Evolutionary conservation across 2,329 filamentous ascomycete species (phyloP).

Genomic region (Penicillium sp.): DNA sequence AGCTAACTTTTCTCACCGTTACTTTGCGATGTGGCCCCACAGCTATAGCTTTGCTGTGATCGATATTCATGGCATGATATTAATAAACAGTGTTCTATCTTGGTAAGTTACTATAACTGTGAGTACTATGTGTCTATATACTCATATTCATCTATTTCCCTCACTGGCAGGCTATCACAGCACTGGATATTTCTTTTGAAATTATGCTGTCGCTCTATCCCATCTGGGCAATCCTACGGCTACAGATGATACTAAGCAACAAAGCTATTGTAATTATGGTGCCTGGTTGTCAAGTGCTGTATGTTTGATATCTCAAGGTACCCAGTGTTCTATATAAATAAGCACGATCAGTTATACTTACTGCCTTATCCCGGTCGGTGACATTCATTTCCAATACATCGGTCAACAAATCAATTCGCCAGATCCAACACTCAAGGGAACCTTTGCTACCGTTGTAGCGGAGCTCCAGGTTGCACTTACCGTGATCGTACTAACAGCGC

Average conservation of each 20-base stretch:
- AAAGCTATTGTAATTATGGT: conserved; percentile 42
- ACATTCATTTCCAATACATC: conserved; percentile 41
- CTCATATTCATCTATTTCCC: conserved; percentile 25
- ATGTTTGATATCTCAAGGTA: conserved; percentile 8
- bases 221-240: conserved; percentile 36
- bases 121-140: neutral
- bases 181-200: conserved; percentile 44
- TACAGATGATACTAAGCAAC: conserved; percentile 40
- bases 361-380: conserved; percentile 43
- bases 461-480: conserved; percentile 45
- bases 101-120: conserved; percentile 27
- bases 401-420: conserved; percentile 28
- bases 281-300: conserved; percentile 45
- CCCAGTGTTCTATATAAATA: neutral
- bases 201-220: conserved; percentile 38
- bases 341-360: neutral
- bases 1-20: conserved; percentile 25
- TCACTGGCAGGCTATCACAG: conserved; percentile 41
- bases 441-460: conserved; percentile 36
- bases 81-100: conserved; percentile 25
- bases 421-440: conserved; percentile 40
- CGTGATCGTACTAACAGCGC: conserved; percentile 43
- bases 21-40: conserved; percentile 35
- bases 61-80: conserved; percentile 36
- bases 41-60: conserved; percentile 39